These are phyloP conservation scores for Trichosanthes cucumerina DNA, from an alignment of 306 rosid species.

Conservation along the genomic window DNA sequence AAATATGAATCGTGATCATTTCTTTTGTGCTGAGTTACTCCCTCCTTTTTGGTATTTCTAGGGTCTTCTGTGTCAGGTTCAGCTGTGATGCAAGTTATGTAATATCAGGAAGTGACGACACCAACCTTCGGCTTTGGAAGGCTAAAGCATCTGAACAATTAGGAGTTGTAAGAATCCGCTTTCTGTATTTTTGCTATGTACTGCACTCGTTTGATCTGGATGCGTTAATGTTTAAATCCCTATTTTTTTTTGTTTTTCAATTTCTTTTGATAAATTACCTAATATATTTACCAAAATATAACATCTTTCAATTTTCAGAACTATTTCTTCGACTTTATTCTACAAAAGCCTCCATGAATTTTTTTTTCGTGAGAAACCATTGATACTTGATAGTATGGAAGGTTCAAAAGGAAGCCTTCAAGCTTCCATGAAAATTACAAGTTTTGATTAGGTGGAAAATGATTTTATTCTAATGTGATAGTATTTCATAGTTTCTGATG, in stretches of 20 bases:
- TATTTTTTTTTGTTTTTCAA: not conserved
- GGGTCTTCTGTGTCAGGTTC: conserved; percentile 92
- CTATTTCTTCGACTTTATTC: not conserved
- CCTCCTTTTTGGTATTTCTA: conserved; percentile 18
- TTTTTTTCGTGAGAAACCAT: too few species aligned
- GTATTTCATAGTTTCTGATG: too few species aligned
- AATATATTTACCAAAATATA: not conserved
- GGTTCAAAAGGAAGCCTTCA: too few species aligned
- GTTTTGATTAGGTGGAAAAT: not conserved
- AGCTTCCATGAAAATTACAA: not conserved
- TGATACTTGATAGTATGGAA: too few species aligned
- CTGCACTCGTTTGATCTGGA: not conserved
- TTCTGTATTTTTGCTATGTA: not conserved
- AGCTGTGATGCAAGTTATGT: conserved; percentile 89
- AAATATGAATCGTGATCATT: not conserved
- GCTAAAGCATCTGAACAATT: conserved; percentile 92
- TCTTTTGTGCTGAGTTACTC: not conserved
- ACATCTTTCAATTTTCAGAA: not conserved
- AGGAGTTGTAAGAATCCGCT: conserved; percentile 66
- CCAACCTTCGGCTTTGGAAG: conserved; percentile 96
- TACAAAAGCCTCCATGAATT: not conserved
- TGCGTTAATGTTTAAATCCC: not conserved
- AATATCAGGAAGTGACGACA: conserved; percentile 92
- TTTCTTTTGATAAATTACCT: not conserved
- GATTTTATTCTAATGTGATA: not conserved